Evolutionary conservation across 2,329 filamentous ascomycete genomes (phyloP), one percentile per base, ranked within the genome.

Genomic region (Pseudopyrenochaeta lycopersici): DNA sequence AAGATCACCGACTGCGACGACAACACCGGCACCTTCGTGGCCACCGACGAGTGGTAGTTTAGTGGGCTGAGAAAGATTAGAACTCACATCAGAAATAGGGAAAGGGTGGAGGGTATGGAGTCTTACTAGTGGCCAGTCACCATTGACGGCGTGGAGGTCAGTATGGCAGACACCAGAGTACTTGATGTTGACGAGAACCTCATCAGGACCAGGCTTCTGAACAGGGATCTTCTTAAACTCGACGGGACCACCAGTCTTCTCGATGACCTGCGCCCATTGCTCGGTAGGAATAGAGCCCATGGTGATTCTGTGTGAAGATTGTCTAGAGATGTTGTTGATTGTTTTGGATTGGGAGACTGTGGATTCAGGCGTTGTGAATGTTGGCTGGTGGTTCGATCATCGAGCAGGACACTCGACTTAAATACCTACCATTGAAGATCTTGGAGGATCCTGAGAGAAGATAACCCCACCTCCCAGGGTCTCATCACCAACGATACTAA

Each of bases 131-230:
- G 93, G 92, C 92, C 92, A 97, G 81, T 97, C 92, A 53, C 92
- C 92, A 62, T 91, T 90, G 78, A 94, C 85, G 67, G 91, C 91
- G 74, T 89, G 86, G 2, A 88, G 83, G 76, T 96, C 91, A 31
- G 92, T 96, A 82, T 96, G 92, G 84, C 92, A 96, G 65, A 96
- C 92, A 74, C 92, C 92, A 23, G 89, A 90, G 83, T 86, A 96
- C 78, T 92, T 92, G 84, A 96, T 85, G 80, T 96, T 94, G 80
- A 97, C 82, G 62, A 97, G 89, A 64, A 97, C 90, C 79, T 97
- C 91, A 80, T 96, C 92, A 46, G 92, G 89, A 18, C 88, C 91
- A 33, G 93, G 93, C 76, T 88, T 85, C 59, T 83, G 83, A 46
- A 96, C 92, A 64, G 90, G 88, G 69, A 97, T 94, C 79, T 89